phyloP scores from a whole-genome alignment of 306 rosid species.

The Lathyrus tuberosus region DNA sequence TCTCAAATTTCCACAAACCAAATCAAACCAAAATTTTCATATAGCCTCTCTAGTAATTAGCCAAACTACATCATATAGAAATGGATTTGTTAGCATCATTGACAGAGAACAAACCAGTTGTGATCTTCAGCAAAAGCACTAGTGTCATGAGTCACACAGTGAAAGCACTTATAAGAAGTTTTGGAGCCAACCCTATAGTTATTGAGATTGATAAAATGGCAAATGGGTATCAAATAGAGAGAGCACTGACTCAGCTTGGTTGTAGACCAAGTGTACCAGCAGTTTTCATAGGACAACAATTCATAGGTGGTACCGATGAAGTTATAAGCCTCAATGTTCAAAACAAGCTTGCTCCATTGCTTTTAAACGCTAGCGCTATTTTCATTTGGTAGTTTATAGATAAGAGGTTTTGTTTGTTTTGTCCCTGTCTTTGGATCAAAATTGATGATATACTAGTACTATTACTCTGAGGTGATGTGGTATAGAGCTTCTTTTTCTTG shows the following conservation, averaged over 20 bases:
- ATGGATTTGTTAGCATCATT: slow-evolving; percentile 62
- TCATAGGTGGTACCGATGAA: slow-evolving; percentile 67
- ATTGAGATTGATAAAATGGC: slow-evolving; percentile 61
- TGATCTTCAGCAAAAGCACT: slow-evolving; percentile 70
- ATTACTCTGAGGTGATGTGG: background rate
- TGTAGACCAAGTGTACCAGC: slow-evolving; percentile 71
- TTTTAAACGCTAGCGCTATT: slow-evolving; percentile 60
- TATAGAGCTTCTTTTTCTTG: background rate
- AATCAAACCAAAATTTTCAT: slow-evolving; percentile 30
- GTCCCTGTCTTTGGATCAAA: background rate
- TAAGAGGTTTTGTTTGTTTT: background rate
- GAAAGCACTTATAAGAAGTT: slow-evolving; percentile 52
- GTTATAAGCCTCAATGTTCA: slow-evolving; percentile 61
- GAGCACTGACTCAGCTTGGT: slow-evolving; percentile 49
- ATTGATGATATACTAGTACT: background rate
- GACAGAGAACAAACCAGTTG: slow-evolving; percentile 69
- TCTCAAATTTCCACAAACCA: slow-evolving; percentile 43
- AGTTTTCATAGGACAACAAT: slow-evolving; percentile 69
- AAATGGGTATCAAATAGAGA: slow-evolving; percentile 58
- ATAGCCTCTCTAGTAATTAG: background rate
- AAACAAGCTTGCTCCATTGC: slow-evolving; percentile 61
- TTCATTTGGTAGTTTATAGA: slow-evolving; percentile 41
- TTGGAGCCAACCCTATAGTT: slow-evolving; percentile 55
- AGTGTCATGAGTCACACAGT: slow-evolving; percentile 59
- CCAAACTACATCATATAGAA: slow-evolving; percentile 14